These are phyloP conservation scores for Elsinoe perseae DNA, from an alignment of 2,329 filamentous ascomycete species.

Conservation along the genomic window DNA sequence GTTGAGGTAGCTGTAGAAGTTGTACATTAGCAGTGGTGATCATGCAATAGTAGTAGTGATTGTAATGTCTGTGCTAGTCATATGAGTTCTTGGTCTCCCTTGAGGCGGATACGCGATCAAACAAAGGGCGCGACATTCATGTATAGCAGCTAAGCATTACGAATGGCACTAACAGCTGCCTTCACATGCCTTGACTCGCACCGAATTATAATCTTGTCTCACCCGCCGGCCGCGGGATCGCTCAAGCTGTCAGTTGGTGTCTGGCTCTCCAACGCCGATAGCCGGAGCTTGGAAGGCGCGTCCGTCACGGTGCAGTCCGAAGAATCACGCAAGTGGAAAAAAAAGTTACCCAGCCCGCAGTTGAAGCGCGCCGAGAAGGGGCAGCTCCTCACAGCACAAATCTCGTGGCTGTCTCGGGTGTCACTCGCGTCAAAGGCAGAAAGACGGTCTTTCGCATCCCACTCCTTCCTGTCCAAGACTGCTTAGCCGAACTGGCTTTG, in stretches of 20 bases:
- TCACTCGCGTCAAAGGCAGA: neutral
- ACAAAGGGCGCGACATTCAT: no score
- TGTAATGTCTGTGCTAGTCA: no score
- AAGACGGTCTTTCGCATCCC: neutral
- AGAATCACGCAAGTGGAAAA: constrained; percentile 2
- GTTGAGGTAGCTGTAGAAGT: no score
- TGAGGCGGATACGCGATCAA: no score
- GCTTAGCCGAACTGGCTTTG: neutral
- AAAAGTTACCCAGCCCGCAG: neutral
- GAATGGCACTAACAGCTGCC: no score
- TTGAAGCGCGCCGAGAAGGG: neutral
- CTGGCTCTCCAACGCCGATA: constrained; percentile 1
- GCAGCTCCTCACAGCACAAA: neutral
- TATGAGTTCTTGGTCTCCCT: no score
- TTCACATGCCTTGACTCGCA: no score
- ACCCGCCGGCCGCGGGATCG: neutral
- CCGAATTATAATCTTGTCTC: neutral
- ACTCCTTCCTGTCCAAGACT: neutral
- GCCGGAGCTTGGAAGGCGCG: neutral
- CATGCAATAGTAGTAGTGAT: no score
- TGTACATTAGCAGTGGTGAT: no score
- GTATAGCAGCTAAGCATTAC: no score
- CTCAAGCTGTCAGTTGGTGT: neutral
- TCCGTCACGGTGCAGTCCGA: neutral
- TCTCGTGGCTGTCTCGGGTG: constrained; percentile 9